Evolutionary conservation across 2,329 filamentous ascomycete genomes (phyloP).

Genomic region (Apiospora hydei): DNA sequence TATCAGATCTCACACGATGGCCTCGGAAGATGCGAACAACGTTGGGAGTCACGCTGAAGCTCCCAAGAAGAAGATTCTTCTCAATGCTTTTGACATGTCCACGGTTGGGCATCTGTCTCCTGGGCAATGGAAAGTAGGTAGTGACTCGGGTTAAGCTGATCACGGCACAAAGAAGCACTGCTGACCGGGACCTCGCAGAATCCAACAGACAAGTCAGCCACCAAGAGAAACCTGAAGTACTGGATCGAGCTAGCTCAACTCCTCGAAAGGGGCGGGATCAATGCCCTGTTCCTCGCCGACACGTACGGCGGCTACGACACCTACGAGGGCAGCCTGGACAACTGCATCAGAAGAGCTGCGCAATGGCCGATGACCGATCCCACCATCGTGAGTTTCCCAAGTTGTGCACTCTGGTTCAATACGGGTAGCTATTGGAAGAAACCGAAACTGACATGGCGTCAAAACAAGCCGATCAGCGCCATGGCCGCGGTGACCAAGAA

Average conservation of each 20-base stretch:
- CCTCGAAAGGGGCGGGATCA: slow-evolving; percentile 68
- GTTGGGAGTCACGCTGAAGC: too few relatives aligned
- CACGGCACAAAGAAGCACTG: not conserved
- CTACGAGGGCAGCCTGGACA: slow-evolving; percentile 65
- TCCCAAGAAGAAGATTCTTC: slow-evolving; percentile 60
- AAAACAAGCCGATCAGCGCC: slow-evolving; percentile 62
- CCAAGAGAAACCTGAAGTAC: slow-evolving; percentile 66
- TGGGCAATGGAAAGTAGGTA: slow-evolving; percentile 69
- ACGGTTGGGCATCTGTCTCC: slow-evolving; percentile 70
- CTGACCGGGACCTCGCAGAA: slow-evolving; percentile 50
- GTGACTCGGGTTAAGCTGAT: slow-evolving; percentile 23
- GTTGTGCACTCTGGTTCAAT: not conserved
- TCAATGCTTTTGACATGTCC: slow-evolving; percentile 73
- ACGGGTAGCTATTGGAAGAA: not conserved
- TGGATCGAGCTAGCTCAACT: slow-evolving; percentile 71
- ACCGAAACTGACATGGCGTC: not conserved
- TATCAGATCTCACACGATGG: not conserved
- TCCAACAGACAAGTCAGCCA: slow-evolving; percentile 65
- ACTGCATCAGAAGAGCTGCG: slow-evolving; percentile 66
- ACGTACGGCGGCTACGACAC: slow-evolving; percentile 71
- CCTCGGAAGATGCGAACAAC: not conserved
- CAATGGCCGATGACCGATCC: slow-evolving; percentile 73
- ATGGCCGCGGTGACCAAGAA: slow-evolving; percentile 74
- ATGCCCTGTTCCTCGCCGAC: slow-evolving; percentile 71
- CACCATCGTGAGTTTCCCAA: slow-evolving; percentile 56